Evolutionary conservation across 345 rosid species (phyloP), one percentile per base, ranked within the genome.

Genomic region (Salix udensis): DNA sequence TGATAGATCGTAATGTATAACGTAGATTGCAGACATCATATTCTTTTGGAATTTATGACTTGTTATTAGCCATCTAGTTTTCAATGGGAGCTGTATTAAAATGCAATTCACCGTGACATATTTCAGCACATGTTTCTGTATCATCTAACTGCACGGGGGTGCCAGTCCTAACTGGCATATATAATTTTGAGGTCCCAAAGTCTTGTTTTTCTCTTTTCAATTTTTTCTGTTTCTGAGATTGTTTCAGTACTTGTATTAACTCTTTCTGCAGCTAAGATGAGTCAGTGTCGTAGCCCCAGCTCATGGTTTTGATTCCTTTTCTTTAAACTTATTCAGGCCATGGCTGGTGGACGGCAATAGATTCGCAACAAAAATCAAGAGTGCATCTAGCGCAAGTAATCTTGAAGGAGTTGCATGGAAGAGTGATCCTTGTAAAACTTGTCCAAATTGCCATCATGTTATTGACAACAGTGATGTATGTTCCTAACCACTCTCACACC

Each of bases 381-480:
- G 91, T 85, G 99, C 98, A 13, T 89, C 96, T 4, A 82, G 83
- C 66, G 2, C 66, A 39, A 46, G 76, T 50, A 77, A 89, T 86
- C 91, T 84, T 0, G 81, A 83, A 70, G 84, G 82, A 77, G 88
- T 88, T 58, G 82, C 73, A 70, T 93, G 92, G 92, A 84, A 86
- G 48, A 96, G 97, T 86, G 93, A 96, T 76, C 99, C 99, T 30
- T 76, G 90, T 1, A 91, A 84, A 75, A 86, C 94, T 50, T 93
- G 99, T 85, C 96, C 99, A 1, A 93, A 83, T 52, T 96, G 99
- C 83, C 85, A 80, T 12, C 85, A 91, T 67, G 68, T 82, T 77
- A 91, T 96, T 71, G 99, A 91, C 85, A 96, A 93, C 80, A 89
- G 88, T 79, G 98, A 96, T 85, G 97, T 93, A 91, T 42, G 74